These are phyloP conservation scores for Pseudoneurospora amorphoporcata DNA, from an alignment of 495 filamentous ascomycete genomes.

Conservation along the genomic window DNA sequence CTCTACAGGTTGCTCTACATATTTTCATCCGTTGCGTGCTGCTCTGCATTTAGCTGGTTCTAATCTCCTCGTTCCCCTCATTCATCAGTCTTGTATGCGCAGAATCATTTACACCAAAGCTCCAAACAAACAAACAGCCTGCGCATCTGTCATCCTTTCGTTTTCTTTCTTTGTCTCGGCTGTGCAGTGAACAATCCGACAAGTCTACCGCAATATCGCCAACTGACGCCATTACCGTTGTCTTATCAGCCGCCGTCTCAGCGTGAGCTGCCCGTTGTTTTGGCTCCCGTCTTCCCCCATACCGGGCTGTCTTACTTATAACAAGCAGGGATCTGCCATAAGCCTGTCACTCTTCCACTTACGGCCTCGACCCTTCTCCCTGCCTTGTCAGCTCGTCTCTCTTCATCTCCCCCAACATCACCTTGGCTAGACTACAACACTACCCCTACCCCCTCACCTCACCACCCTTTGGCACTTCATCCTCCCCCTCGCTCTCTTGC, in stretches of 20 bases:
- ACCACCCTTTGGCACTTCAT: neutral
- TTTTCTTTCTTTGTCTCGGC: conserved; percentile 1
- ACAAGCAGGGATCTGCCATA: conserved; percentile 32
- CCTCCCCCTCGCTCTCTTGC: neutral
- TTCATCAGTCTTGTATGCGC: neutral
- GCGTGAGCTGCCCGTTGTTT: neutral
- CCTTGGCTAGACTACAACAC: conserved; percentile 2
- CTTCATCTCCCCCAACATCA: neutral
- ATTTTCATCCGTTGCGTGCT: too few species aligned
- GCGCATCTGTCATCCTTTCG: neutral
- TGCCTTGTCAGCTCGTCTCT: conserved; percentile 2
- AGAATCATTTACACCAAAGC: neutral
- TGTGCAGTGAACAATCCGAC: neutral
- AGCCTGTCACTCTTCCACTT: conserved; percentile 27
- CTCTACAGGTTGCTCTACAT: neutral
- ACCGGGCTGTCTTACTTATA: conserved; percentile 16
- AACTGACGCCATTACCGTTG: conserved; percentile 13
- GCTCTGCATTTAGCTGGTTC: neutral
- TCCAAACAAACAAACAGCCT: neutral
- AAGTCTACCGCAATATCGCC: neutral
- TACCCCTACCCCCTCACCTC: neutral
- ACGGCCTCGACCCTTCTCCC: conserved; percentile 1
- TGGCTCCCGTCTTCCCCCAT: neutral
- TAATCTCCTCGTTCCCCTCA: neutral
- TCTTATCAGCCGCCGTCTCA: conserved; percentile 9